phyloP scores from a whole-genome alignment of 1,139 yeast species.

The Meyerozyma carpophila region DNA sequence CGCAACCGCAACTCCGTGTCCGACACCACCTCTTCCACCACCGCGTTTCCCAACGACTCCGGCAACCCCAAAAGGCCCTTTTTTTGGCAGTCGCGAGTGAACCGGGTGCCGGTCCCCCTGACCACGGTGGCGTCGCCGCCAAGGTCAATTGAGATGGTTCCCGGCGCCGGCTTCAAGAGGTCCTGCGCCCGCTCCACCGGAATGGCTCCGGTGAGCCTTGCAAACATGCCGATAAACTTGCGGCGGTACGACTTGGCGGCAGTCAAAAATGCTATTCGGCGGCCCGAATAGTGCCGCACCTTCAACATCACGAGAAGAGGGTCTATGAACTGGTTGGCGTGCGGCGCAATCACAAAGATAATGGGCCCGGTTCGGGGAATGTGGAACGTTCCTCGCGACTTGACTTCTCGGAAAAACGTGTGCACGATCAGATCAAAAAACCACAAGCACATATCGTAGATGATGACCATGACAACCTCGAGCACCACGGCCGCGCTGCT shows the following conservation, averaged over 20 bases:
- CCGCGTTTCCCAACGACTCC: conserved; percentile 52
- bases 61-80: conserved; percentile 65
- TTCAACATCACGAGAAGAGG: conserved; percentile 37
- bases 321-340: conserved; percentile 43
- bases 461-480: conserved; percentile 3
- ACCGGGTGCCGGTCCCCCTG: conserved; percentile 45
- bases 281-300: conserved; percentile 19
- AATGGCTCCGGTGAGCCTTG: conserved; percentile 55
- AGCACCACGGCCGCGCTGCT: not conserved
- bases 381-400: conserved; percentile 34
- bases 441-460: conserved; percentile 30
- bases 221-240: conserved; percentile 53
- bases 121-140: conserved; percentile 28
- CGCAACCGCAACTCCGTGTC: conserved; percentile 48
- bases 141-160: conserved; percentile 39
- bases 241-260: conserved; percentile 78
- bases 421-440: conserved; percentile 34
- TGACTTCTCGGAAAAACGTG: conserved; percentile 41
- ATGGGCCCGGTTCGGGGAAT: conserved; percentile 37
- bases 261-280: conserved; percentile 53
- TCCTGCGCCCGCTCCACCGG: conserved; percentile 78
- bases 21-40: conserved; percentile 44
- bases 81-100: conserved; percentile 37
- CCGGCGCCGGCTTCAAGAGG: conserved; percentile 40
- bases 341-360: conserved; percentile 43